phyloP scores from a whole-genome alignment of 805 yeast genomes.

The Kuraishia ogatae region DNA sequence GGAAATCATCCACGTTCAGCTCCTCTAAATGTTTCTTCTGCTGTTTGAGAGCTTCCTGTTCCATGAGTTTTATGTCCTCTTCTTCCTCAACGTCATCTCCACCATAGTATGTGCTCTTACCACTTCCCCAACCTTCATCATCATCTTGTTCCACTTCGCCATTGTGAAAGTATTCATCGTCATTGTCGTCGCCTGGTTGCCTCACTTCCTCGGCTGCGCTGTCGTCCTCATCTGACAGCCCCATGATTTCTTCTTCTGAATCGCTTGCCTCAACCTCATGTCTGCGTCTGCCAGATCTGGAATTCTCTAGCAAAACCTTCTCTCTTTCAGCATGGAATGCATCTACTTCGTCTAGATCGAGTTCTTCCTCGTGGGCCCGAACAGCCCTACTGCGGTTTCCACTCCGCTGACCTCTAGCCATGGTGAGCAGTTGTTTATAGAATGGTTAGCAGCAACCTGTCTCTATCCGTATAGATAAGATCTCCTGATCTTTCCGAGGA shows the following conservation, averaged over 20 bases:
- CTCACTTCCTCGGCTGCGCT: slow-evolving; percentile 33
- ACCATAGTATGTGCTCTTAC: slow-evolving; percentile 48
- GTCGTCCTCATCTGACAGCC: slow-evolving; percentile 26
- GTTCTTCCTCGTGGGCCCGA: slow-evolving; percentile 14
- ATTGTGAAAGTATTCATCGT: slow-evolving; percentile 12
- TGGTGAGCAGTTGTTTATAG: not conserved
- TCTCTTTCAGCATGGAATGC: slow-evolving; percentile 55
- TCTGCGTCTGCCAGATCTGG: slow-evolving; percentile 33
- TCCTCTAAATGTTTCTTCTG: slow-evolving; percentile 77
- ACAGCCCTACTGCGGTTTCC: slow-evolving; percentile 9
- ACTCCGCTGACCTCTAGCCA: slow-evolving; percentile 9
- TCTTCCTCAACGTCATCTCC: slow-evolving; percentile 67
- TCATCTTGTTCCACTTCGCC: slow-evolving; percentile 20
- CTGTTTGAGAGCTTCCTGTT: slow-evolving; percentile 79
- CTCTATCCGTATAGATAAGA: not conserved
- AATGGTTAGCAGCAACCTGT: not conserved
- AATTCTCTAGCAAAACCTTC: slow-evolving; percentile 44
- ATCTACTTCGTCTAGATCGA: slow-evolving; percentile 61
- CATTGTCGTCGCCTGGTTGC: slow-evolving; percentile 38
- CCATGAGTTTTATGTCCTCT: slow-evolving; percentile 68
- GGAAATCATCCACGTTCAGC: slow-evolving; percentile 62
- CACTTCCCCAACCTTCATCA: slow-evolving; percentile 32
- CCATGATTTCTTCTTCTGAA: slow-evolving; percentile 51
- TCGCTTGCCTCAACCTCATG: slow-evolving; percentile 25
- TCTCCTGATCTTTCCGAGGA: not conserved